Conservation (phyloP, 192 early-diverging fungal species). For the Coemansia sp. region DNA sequence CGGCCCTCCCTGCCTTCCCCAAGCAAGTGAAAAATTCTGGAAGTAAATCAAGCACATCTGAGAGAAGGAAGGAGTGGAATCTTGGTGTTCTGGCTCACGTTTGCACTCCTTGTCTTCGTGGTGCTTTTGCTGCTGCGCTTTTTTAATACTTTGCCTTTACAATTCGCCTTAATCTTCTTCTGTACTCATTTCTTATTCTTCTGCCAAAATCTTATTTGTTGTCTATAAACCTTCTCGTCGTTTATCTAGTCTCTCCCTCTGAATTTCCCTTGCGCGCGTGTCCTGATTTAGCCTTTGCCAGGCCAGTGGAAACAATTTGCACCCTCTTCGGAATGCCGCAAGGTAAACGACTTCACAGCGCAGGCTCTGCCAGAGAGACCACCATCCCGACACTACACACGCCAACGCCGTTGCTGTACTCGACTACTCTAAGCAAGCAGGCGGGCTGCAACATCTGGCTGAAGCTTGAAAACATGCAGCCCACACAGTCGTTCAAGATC, state of each 20-base stretch:
- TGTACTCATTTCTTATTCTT: background rate
- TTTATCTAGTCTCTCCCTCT: background rate
- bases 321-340: background rate
- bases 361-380: background rate
- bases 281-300: background rate
- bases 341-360: background rate
- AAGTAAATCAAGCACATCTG: background rate
- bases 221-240: background rate
- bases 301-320: background rate
- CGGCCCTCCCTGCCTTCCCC: background rate
- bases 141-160: background rate
- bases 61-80: background rate
- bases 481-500: slow-evolving; percentile 73
- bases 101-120: background rate
- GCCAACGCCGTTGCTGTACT: slow-evolving; percentile 47
- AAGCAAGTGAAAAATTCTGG: background rate
- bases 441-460: slow-evolving; percentile 67
- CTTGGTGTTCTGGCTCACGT: background rate
- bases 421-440: slow-evolving; percentile 43
- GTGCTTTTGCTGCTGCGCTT: background rate
- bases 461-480: slow-evolving; percentile 78
- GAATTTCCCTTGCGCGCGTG: background rate
- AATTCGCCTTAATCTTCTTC: slow-evolving; percentile 1
- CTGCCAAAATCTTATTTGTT: background rate
- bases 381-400: slow-evolving; percentile 16